These are phyloP conservation scores for Phytophthora ramorum DNA, from an alignment of 352 stramenopile genomes.

Conservation along the genomic window DNA sequence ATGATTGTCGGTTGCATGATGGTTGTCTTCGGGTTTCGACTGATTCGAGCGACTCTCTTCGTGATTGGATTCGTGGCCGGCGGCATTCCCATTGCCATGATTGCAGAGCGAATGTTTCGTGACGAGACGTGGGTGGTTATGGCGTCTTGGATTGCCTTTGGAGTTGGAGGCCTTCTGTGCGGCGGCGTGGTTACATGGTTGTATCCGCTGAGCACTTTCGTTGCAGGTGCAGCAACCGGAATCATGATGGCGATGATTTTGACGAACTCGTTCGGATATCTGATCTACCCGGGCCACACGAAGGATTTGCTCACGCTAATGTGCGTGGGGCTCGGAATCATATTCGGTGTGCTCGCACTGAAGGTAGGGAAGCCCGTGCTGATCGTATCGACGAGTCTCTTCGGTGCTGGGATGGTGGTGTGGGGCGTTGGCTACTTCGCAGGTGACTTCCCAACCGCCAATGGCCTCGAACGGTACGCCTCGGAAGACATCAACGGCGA, in stretches of 20 bases:
- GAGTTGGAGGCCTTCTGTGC: slow-evolving; percentile 46
- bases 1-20: slow-evolving; percentile 52
- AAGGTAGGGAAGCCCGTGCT: slow-evolving; percentile 56
- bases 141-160: slow-evolving; percentile 60
- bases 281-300: slow-evolving; percentile 50
- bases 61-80: slow-evolving; percentile 50
- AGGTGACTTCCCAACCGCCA: slow-evolving; percentile 46
- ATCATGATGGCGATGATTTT: slow-evolving; percentile 50
- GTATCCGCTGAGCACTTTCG: slow-evolving; percentile 55
- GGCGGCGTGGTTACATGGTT: slow-evolving; percentile 43
- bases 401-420: slow-evolving; percentile 44
- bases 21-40: slow-evolving; percentile 54
- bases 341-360: slow-evolving; percentile 39
- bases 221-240: slow-evolving; percentile 48
- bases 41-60: slow-evolving; percentile 62
- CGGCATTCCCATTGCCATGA: slow-evolving; percentile 40
- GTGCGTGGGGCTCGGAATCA: slow-evolving; percentile 41
- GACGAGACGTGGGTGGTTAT: slow-evolving; percentile 49
- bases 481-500: slow-evolving; percentile 32
- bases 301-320: slow-evolving; percentile 45
- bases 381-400: slow-evolving; percentile 49
- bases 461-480: slow-evolving; percentile 43
- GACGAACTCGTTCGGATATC: slow-evolving; percentile 49
- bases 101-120: slow-evolving; percentile 39
- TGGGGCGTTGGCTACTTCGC: slow-evolving; percentile 64